phyloP scores from a whole-genome alignment of 176 grass and related monocot genomes.

The Carex littledalei region DNA sequence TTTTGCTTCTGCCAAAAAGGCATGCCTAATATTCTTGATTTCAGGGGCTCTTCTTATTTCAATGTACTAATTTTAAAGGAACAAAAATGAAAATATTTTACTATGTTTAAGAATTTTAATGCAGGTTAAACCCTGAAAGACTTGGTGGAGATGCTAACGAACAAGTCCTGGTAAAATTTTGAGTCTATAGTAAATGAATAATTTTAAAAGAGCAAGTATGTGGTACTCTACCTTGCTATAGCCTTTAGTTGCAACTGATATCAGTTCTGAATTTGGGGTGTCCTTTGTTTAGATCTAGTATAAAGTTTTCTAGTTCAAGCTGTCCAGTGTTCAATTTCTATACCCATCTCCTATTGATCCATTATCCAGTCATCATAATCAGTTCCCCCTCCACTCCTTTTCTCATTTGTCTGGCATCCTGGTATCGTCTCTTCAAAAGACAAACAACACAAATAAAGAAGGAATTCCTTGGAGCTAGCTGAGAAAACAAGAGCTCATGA shows the following conservation, averaged over 20 bases:
- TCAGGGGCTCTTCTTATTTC: background rate
- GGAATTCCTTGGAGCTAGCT: background rate
- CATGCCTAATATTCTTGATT: conserved; percentile 23
- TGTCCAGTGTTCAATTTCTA: background rate
- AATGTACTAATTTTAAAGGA: background rate
- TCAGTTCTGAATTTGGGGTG: background rate
- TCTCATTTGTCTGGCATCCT: background rate
- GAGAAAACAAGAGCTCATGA: background rate
- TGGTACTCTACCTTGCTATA: background rate
- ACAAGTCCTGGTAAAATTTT: conserved; percentile 82
- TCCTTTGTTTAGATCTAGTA: background rate
- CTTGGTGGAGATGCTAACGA: conserved; percentile 75
- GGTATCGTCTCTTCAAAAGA: background rate
- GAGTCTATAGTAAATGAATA: conserved; percentile 6
- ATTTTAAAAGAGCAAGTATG: background rate
- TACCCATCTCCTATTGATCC: background rate
- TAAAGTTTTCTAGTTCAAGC: background rate
- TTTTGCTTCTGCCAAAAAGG: conserved; percentile 87
- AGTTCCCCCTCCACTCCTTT: background rate
- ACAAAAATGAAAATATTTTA: conserved; percentile 3
- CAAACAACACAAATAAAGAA: background rate
- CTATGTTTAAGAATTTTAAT: conserved; percentile 31
- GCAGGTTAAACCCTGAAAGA: conserved; percentile 87
- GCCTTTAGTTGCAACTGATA: background rate
- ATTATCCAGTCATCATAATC: background rate